Evolutionary conservation across 441 rosid species (phyloP), one percentile per base, ranked within the genome.

Genomic region (Erodium moschatum): DNA sequence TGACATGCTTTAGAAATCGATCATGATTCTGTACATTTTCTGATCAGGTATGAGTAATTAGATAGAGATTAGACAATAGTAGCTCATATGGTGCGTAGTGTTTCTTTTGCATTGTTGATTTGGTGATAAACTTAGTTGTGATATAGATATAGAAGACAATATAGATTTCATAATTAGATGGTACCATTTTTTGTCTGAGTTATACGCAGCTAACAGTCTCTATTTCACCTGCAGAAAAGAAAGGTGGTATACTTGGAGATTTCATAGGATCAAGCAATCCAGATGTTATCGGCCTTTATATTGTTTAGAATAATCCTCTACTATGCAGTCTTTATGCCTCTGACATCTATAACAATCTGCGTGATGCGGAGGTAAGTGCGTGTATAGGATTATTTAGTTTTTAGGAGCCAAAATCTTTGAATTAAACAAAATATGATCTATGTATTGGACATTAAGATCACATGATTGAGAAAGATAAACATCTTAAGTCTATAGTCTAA

Each of bases 271-370:
- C 81, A 46, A 72, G 75, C 76, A 76, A 78, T 67, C 74, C 79
- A 6, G 84, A 79, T 58, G 74, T 76, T 71, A 64, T 72, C 4
- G 85, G 87, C 79, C 86, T 89, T 67, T 93, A 89, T 80, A 72
- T 76, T 6, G 84, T 86, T 69, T 67, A 71, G 69, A 85, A 80
- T 73, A 84, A 89, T 77, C 90, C 85, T 79, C 80, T 79, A 66
- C 70, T 89, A 6, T 89, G 93, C 76, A 79, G 91, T 77, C 81
- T 83, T 52, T 89, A 89, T 79, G 90, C 86, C 61, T 79, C 79
- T 63, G 91, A 86, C 58, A 84, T 89, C 72, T 81, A 83, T 72
- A 67, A 72, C 73, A 85, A 78, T 74, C 72, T 87, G 78, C 85
- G 80, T 67, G 89, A 82, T 79, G 85, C 91, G 12, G 96, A 89